Percentiles rank a stretch among this genome's conserved stretches.
Evolutionary conservation across 2,329 filamentous ascomycete species (phyloP).

Genomic region (Xylariaceae sp.): DNA sequence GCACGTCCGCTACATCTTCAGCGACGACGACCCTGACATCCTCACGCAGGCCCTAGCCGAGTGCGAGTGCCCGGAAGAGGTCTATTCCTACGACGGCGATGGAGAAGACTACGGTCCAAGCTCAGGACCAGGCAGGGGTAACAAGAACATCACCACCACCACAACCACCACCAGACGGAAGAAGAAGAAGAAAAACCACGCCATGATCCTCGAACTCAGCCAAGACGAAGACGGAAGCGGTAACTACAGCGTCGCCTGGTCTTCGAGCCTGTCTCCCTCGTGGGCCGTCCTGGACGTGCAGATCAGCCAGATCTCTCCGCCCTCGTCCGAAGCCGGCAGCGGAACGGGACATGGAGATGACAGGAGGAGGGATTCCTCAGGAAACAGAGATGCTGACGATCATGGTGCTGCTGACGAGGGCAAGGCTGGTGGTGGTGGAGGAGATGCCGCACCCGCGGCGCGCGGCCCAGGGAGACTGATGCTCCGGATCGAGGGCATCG

Average conservation of each 20-base stretch:
- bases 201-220: constrained; percentile 51
- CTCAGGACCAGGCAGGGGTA: too few relatives aligned
- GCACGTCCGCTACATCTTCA: constrained; percentile 85
- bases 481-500: constrained; percentile 56
- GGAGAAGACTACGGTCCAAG: constrained; percentile 28
- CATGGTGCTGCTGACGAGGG: too few relatives aligned
- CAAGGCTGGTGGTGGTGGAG: too few relatives aligned
- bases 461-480: constrained; percentile 47
- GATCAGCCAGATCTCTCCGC: constrained; percentile 38
- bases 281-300: constrained; percentile 58
- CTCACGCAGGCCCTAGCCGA: constrained; percentile 60
- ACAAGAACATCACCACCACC: too few relatives aligned
- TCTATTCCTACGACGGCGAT: too few relatives aligned
- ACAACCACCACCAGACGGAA: too few relatives aligned
- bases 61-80: too few relatives aligned
- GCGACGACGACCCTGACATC: constrained; percentile 79
- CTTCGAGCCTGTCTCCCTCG: constrained; percentile 65
- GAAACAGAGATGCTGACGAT: too few relatives aligned
- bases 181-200: constrained; percentile 33
- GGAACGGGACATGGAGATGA: constrained; percentile 29
- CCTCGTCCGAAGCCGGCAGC: constrained; percentile 31
- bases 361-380: constrained; percentile 14
- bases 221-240: constrained; percentile 31
- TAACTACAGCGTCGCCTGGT: constrained; percentile 54
- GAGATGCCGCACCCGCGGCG: too few relatives aligned